Conservation (phyloP, 352 stramenopile species). For the Detonula confervacea region DNA sequence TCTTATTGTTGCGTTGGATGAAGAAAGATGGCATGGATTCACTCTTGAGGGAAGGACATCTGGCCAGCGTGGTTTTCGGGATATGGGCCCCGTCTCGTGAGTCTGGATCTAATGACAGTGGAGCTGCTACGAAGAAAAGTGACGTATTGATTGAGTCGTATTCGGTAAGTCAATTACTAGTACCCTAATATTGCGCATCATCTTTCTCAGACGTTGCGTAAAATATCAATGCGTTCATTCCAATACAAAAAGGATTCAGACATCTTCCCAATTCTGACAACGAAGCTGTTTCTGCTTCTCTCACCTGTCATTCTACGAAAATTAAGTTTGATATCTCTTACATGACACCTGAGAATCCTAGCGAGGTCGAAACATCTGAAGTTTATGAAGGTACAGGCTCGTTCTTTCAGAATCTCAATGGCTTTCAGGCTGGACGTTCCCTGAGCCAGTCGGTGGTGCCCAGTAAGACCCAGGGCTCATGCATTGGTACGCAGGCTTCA, state of each 20-base stretch:
- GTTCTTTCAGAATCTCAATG: constrained; percentile 55
- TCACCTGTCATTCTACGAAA: background rate
- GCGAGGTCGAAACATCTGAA: constrained; percentile 16
- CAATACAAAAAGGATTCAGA: too few relatives aligned
- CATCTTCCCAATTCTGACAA: too few relatives aligned
- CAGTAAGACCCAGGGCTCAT: constrained; percentile 30
- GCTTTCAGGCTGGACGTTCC: constrained; percentile 19
- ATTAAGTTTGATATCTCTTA: constrained; percentile 32
- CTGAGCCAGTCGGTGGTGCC: constrained; percentile 40
- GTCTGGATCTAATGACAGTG: background rate
- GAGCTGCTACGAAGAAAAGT: constrained; percentile 9
- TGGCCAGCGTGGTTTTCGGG: constrained; percentile 33
- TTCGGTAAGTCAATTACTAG: constrained; percentile 12
- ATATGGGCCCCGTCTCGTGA: constrained; percentile 22
- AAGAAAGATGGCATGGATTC: constrained; percentile 7
- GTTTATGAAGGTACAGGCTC: background rate
- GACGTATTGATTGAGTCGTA: constrained; percentile 48
- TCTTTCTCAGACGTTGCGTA: too few relatives aligned
- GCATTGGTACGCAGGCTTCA: too few relatives aligned
- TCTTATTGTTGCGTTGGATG: constrained; percentile 36
- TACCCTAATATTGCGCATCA: background rate
- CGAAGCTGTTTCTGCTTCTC: background rate
- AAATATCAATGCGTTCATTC: too few relatives aligned
- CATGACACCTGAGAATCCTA: constrained; percentile 6
- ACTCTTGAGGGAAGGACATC: constrained; percentile 23